Conservation (phyloP, 2,329 filamentous ascomycete genomes). For the Gyromitra esculenta region DNA sequence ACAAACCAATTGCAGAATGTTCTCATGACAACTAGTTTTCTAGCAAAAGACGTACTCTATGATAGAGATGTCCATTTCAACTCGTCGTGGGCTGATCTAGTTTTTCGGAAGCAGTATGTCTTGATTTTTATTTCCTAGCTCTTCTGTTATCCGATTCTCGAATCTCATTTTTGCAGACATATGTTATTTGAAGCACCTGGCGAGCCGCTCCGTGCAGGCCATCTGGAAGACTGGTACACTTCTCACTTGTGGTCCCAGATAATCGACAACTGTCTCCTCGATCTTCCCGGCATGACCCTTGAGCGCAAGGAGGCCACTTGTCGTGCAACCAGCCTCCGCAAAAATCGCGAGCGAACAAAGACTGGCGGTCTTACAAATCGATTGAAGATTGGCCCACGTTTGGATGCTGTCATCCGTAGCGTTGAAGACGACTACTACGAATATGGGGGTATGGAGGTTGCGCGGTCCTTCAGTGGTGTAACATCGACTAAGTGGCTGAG, state of each 20-base stretch:
- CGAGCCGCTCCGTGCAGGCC: constrained; percentile 37
- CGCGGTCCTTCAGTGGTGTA: constrained; percentile 42
- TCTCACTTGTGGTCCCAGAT: constrained; percentile 50
- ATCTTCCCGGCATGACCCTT: constrained; percentile 42
- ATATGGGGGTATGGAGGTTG: constrained; percentile 47
- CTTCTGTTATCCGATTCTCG: background rate
- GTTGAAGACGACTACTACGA: constrained; percentile 48
- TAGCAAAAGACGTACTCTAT: constrained; percentile 28
- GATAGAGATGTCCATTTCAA: constrained; percentile 40
- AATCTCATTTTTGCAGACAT: constrained; percentile 17
- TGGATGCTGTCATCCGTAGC: constrained; percentile 47
- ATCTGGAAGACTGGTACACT: constrained; percentile 48
- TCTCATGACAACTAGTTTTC: constrained; percentile 29
- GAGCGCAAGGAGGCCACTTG: constrained; percentile 48
- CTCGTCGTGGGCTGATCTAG: constrained; percentile 47
- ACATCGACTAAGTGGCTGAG: constrained; percentile 48
- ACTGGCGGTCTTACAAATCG: constrained; percentile 22
- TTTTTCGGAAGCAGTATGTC: constrained; percentile 39
- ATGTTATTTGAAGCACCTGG: constrained; percentile 41
- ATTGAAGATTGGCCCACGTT: constrained; percentile 41
- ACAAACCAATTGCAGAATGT: constrained; percentile 29
- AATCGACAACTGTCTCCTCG: constrained; percentile 40
- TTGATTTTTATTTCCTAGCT: background rate
- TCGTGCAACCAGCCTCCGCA: constrained; percentile 44
- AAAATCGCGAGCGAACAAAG: constrained; percentile 43